phyloP scores from a whole-genome alignment of 495 filamentous ascomycete genomes.

The Staphylotrichum tortipilum region DNA sequence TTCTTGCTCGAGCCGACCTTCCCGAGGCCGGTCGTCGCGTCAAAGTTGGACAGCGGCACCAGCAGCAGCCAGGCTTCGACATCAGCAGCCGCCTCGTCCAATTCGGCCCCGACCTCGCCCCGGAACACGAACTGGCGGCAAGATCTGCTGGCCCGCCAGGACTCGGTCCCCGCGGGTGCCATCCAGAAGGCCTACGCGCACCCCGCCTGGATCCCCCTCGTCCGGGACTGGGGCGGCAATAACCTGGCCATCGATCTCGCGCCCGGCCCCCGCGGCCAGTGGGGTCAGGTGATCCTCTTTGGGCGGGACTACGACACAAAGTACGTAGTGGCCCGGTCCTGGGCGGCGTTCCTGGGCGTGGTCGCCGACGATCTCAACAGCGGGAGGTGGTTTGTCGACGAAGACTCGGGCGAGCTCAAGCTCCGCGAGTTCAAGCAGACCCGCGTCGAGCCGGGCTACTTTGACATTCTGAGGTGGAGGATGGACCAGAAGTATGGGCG shows the following conservation, averaged over 20 bases:
- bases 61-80: slow-evolving; percentile 43
- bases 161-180: slow-evolving; percentile 74
- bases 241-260: slow-evolving; percentile 90
- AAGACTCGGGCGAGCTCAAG: slow-evolving; percentile 86
- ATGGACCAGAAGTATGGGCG: slow-evolving; percentile 90
- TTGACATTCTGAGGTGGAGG: slow-evolving; percentile 90
- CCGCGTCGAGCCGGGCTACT: slow-evolving; percentile 84
- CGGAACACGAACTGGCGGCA: slow-evolving; percentile 70
- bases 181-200: slow-evolving; percentile 93
- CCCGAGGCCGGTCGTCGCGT: slow-evolving; percentile 47
- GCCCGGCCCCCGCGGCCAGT: slow-evolving; percentile 79
- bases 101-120: slow-evolving; percentile 35
- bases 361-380: slow-evolving; percentile 85
- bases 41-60: slow-evolving; percentile 57
- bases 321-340: slow-evolving; percentile 89
- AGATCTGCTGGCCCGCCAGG: slow-evolving; percentile 75
- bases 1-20: slow-evolving; percentile 55
- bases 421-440: slow-evolving; percentile 80
- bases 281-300: slow-evolving; percentile 95
- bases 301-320: slow-evolving; percentile 98
- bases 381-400: slow-evolving; percentile 80
- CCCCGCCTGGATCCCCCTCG: slow-evolving; percentile 91
- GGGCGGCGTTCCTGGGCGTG: slow-evolving; percentile 76
- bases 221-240: slow-evolving; percentile 97
- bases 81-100: slow-evolving; percentile 27